Percentiles rank a stretch among this genome's conserved stretches.
These are phyloP conservation scores for Solanum medicagineum DNA, from an alignment of 257 asterid genomes.

Conservation along the genomic window DNA sequence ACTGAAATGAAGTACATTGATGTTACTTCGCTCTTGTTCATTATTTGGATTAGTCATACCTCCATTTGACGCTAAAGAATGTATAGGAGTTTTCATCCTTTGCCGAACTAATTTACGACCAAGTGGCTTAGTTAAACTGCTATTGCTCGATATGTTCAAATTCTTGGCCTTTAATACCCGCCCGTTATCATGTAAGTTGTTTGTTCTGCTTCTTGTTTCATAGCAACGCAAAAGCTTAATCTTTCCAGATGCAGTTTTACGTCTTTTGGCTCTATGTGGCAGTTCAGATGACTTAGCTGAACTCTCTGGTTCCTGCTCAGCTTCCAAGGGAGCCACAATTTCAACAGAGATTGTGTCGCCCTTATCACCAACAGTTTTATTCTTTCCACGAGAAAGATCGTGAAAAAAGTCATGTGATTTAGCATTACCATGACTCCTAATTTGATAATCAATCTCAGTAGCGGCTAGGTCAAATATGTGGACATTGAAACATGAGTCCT, in stretches of 20 bases:
- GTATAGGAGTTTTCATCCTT: not conserved
- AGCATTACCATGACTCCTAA: not conserved
- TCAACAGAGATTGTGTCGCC: not conserved
- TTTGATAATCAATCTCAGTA: slow-evolving; percentile 3
- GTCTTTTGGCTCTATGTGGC: not conserved
- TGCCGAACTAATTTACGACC: not conserved
- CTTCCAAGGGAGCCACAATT: not conserved
- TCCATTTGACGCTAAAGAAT: not conserved
- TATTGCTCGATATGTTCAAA: not conserved
- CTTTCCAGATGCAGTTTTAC: not conserved
- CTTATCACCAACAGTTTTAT: not conserved
- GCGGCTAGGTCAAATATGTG: slow-evolving; percentile 1
- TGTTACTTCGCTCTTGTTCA: not conserved
- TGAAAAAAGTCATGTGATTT: not conserved
- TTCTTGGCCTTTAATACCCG: not conserved
- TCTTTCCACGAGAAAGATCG: not conserved
- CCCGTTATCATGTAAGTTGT: not conserved
- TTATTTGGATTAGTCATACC: not conserved
- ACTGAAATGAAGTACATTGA: not conserved
- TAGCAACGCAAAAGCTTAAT: not conserved
- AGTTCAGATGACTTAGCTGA: not conserved
- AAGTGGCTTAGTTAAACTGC: not conserved
- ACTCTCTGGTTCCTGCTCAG: not conserved
- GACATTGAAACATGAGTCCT: slow-evolving; percentile 1
- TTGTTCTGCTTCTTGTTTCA: not conserved